Evolutionary conservation across 179 eudicot genomes (phyloP), one percentile per base, ranked within the genome.

Genomic region (Carnegiea gigantea): DNA sequence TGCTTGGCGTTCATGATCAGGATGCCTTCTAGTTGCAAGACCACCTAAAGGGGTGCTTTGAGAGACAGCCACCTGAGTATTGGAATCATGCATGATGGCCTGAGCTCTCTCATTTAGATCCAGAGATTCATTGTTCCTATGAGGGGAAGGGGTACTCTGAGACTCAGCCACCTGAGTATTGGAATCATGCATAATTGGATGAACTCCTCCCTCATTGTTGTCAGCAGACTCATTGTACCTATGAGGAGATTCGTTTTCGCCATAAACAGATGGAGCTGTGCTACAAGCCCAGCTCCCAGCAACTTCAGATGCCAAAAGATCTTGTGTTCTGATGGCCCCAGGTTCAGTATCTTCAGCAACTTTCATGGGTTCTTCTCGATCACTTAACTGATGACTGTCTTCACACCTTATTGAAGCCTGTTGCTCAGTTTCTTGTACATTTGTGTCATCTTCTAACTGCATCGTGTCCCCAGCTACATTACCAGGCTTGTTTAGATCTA

Each of bases 221-320:
- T 40, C 65, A 4, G 78, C 62, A 57, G 43, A 70, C 11, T 86
- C 83, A 71, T 77, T 79, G 40, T 76, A 87, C 49, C 81, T 78
- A 43, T 80, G 83, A 14, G 86, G 90, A 81, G 94, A 89, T 57
- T 91, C 96, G 54, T 92, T 92, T 76, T 96, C 96, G 49, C 92
- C 97, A 46, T 91, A 94, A 44, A 84, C 85, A 11, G 97, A 94
- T 65, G 99, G 95, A 78, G 88, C 88, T 0, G 99, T 93, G 87
- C 88, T 91, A 84, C 82, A 86, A 9, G 95, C 97, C 98, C 98
- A 94, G 85, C 98, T 96, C 85, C 99, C 99, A 6, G 87, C 92
- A 84, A 88, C 91, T 84, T 96, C 99, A 20, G 98, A 96, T 78
- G 99, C 85, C 91, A 96, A 80, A 78, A 94, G 98, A 84, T 96